Evolutionary conservation across 495 filamentous ascomycete species (phyloP), one percentile per base, ranked within the genome.

Genomic region (Lophium mytilinum): DNA sequence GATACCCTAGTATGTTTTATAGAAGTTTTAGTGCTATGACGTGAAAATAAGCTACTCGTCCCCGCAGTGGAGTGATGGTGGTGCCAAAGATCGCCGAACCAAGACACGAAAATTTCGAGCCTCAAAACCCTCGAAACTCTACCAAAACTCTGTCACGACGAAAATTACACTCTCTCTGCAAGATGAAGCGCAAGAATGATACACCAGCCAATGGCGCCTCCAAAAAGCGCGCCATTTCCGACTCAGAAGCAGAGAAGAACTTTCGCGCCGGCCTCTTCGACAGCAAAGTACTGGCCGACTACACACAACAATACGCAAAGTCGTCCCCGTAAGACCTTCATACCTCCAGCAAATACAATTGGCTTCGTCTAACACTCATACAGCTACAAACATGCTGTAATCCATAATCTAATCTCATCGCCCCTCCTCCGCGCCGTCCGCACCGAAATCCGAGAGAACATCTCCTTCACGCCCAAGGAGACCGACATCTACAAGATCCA

Each of bases 401-500:
- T 99, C 64, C 75, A 78, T 55, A 74, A 78, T 17, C 74, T 99
- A 15, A 87, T 97, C 66, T 76, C 88, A 67, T 82, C 89, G 47
- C 68, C 73, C 37, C 84, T 99, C 11, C 81, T 99, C 49, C 90
- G 89, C 64, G 75, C 81, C 52, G 94, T 99, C 61, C 90, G 92
- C 67, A 72, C 78, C 58, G 93, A 99, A 76, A 90, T 97, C 68
- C 83, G 87, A 71, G 76, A 81, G 47, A 89, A 93, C 65, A 83
- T 99, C 57, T 83, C 85, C 67, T 98, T 98, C 74, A 95, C 93
- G 47, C 91, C 90, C 61, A 99, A 99, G 74, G 93, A 99, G 69
- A 99, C 93, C 56, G 94, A 99, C 72, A 97, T 99, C 73, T 99
- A 99, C 78, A 95, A 93, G 72, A 96, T 97, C 69, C 91, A 96